Percentiles rank a stretch among this genome's conserved stretches.
phyloP scores from a whole-genome alignment of 1,284 basidiomycete genomes.

The Cerrena zonata region DNA sequence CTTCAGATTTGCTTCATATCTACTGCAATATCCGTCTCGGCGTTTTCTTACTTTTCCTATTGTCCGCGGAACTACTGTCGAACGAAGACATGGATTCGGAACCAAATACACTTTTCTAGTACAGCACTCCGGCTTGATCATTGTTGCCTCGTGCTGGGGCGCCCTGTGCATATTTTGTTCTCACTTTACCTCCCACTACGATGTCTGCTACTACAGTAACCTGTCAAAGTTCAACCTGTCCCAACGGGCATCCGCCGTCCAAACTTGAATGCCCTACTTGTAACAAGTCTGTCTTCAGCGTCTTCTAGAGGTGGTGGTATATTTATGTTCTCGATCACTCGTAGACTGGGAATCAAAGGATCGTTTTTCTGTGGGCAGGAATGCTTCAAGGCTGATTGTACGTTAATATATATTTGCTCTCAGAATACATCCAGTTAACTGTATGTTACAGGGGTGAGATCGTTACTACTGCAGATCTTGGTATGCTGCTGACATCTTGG shows the following conservation, averaged over 20 bases:
- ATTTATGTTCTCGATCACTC: slow-evolving; percentile 12
- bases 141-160: too few relatives aligned
- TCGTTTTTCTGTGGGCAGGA: slow-evolving; percentile 82
- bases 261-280: slow-evolving; percentile 78
- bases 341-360: slow-evolving; percentile 70
- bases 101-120: too few relatives aligned
- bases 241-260: slow-evolving; percentile 71
- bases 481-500: neutral
- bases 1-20: too few relatives aligned
- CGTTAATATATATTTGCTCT: slow-evolving; percentile 27
- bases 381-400: slow-evolving; percentile 81
- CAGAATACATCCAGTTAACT: slow-evolving; percentile 6
- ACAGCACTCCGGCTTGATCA: too few relatives aligned
- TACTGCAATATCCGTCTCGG: too few relatives aligned
- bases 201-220: slow-evolving; percentile 24
- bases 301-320: slow-evolving; percentile 1
- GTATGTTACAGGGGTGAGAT: slow-evolving; percentile 39
- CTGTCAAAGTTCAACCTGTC: slow-evolving; percentile 67
- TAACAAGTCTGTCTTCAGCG: slow-evolving; percentile 53
- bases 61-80: too few relatives aligned
- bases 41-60: too few relatives aligned
- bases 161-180: neutral
- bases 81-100: too few relatives aligned
- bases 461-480: neutral
- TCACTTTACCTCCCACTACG: neutral